Evolutionary conservation across 2,329 filamentous ascomycete genomes (phyloP), one percentile per base, ranked within the genome.

Genomic region (Gliomastix tumulicola): DNA sequence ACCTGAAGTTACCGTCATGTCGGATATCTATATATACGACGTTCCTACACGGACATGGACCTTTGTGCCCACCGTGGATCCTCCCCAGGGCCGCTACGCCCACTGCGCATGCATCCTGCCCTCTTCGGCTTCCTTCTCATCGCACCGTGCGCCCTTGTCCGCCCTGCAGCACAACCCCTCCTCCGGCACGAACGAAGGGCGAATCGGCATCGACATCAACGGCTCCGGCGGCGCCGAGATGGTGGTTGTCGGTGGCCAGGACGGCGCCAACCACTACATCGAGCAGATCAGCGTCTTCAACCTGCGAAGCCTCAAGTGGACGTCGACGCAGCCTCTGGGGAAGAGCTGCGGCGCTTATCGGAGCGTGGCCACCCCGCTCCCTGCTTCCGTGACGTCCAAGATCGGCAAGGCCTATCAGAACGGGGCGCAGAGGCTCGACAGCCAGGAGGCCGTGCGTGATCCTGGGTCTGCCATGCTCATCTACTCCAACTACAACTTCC

Each of bases 221-320:
- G 90, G 92, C 1, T 79, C 79, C 16, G 92, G 92, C 13, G 92
- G 92, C 21, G 88, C 92, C 3, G 90, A 98, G 58, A 96, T 98
- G 90, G 77, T 98, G 6, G 83, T 98, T 12, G 89, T 97, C 7
- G 92, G 92, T 41, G 92, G 92, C 0, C 92, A 98, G 59, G 92
- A 98, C 54, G 92, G 86, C 37, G 83, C 84, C n/a, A 98, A 98
- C 57, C 89, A 95, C 57, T 98, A 98, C 55, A 98, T 98, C 47
- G 90, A 98, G 60, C 88, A 98, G 60, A 94, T 98, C 45, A 97
- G 88, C 55, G 88, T 98, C 4, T 98, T 98, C 69, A 98, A 98
- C 52, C 69, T 98, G 19, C 79, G 92, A 34, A 96, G 88, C 56
- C 65, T 97, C 41, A 94, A 92, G 62, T 98, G 92, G 92, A 95